Conservation (phyloP, 768 basidiomycete species). For the Rhodotorula sphaerocarpa region DNA sequence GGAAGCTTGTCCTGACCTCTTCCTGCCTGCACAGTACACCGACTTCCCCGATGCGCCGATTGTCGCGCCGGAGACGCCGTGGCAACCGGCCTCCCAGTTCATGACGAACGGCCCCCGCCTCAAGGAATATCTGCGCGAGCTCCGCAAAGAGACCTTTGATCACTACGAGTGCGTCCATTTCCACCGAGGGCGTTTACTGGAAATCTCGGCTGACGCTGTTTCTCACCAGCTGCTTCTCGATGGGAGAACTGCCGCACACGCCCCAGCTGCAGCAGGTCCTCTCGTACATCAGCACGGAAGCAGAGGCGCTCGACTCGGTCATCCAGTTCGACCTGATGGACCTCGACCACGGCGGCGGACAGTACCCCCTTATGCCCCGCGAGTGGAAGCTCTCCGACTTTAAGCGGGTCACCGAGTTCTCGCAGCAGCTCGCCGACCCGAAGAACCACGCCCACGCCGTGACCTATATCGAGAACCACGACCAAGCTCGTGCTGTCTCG, state of each 20-base stretch:
- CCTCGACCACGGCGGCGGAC: background rate
- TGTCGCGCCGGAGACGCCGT: conserved; percentile 45
- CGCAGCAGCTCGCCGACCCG: conserved; percentile 11
- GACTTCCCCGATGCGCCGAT: conserved; percentile 63
- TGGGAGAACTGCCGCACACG: conserved; percentile 43
- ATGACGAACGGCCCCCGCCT: conserved; percentile 52
- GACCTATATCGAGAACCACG: conserved; percentile 62
- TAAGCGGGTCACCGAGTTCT: conserved; percentile 14
- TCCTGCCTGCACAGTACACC: conserved; percentile 48
- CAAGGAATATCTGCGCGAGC: conserved; percentile 61
- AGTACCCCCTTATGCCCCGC: conserved; percentile 3
- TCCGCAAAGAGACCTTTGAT: conserved; percentile 57
- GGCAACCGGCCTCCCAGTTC: conserved; percentile 20
- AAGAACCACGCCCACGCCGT: conserved; percentile 9
- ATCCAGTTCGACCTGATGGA: conserved; percentile 54
- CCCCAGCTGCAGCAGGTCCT: conserved; percentile 49
- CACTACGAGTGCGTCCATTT: conserved; percentile 45
- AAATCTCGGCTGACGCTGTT: background rate
- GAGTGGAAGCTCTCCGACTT: conserved; percentile 14
- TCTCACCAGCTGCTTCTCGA: conserved; percentile 23
- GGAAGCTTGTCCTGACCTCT: conserved; percentile 38
- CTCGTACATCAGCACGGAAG: conserved; percentile 53
- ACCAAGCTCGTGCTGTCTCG: conserved; percentile 56
- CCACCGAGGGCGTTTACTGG: background rate
- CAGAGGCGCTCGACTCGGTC: conserved; percentile 55